Conservation (phyloP, 208 protist species). For the Herpetomonas muscarum region DNA sequence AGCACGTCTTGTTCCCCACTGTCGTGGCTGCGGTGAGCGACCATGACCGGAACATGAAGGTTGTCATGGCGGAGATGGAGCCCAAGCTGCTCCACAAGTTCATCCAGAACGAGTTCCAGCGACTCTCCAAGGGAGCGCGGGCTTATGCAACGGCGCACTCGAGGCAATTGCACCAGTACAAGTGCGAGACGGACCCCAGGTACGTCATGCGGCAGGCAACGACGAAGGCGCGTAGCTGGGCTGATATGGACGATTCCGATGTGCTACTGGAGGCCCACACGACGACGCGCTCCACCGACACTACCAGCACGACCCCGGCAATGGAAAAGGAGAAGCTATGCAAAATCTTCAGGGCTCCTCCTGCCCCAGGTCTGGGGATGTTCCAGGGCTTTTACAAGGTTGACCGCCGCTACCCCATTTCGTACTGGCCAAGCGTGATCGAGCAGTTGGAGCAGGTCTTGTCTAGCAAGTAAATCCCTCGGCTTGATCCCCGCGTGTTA, state of each 20-base stretch:
- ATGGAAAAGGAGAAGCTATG: constrained; percentile 72
- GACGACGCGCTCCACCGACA: constrained; percentile 23
- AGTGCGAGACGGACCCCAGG: constrained; percentile 25
- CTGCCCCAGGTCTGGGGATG: constrained; percentile 7
- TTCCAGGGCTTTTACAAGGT: constrained; percentile 45
- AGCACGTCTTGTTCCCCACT: constrained; percentile 84
- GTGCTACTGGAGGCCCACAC: constrained; percentile 2
- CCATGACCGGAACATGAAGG: constrained; percentile 45
- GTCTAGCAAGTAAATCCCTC: not conserved
- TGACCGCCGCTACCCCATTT: constrained; percentile 64
- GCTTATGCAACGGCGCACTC: constrained; percentile 56
- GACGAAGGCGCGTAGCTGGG: constrained; percentile 33
- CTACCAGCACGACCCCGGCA: constrained; percentile 29
- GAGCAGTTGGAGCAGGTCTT: constrained; percentile 42
- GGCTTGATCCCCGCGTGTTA: constrained; percentile 1
- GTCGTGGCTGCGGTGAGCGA: constrained; percentile 50
- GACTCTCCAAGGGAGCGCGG: constrained; percentile 66
- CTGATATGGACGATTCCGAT: constrained; percentile 44
- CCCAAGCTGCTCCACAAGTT: constrained; percentile 50
- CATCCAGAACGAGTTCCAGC: constrained; percentile 64
- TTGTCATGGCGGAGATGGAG: constrained; percentile 70
- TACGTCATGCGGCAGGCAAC: constrained; percentile 16
- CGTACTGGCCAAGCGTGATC: constrained; percentile 65
- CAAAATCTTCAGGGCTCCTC: constrained; percentile 38
- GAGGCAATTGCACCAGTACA: constrained; percentile 38